Conservation (phyloP, 2,329 filamentous ascomycete genomes). For the Claviceps monticola region DNA sequence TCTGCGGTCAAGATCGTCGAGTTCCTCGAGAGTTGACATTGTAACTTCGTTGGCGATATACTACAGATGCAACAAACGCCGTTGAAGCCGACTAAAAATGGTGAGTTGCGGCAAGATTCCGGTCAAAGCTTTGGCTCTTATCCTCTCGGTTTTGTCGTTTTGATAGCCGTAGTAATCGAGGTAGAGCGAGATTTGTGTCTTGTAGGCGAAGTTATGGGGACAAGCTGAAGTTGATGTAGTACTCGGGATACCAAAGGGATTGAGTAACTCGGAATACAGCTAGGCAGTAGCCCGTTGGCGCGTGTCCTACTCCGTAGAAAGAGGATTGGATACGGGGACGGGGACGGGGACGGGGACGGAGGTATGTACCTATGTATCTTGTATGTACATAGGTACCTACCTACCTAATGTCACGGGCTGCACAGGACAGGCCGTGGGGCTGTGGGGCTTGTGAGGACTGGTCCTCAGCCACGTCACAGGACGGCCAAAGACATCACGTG, state of each 20-base stretch:
- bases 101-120: no score
- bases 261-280: background rate
- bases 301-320: background rate
- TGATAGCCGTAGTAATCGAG: background rate
- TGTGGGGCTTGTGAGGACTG: no score
- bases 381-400: no score
- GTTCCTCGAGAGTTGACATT: slow-evolving; percentile 88
- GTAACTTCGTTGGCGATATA: slow-evolving; percentile 10
- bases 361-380: no score
- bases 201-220: background rate
- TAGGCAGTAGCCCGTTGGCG: slow-evolving; percentile 12
- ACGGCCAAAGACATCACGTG: no score
- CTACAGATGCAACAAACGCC: background rate
- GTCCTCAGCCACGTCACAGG: no score
- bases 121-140: no score
- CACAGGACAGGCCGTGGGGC: no score
- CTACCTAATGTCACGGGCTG: no score
- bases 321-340: no score
- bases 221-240: background rate
- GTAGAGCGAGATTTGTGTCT: background rate
- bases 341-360: no score
- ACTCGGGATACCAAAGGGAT: background rate
- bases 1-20: slow-evolving; percentile 75
- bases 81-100: background rate
- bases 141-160: background rate